Base-by-base conservation (phyloP, 306 rosid genomes). In the Ammopiptanthus mongolicus region DNA sequence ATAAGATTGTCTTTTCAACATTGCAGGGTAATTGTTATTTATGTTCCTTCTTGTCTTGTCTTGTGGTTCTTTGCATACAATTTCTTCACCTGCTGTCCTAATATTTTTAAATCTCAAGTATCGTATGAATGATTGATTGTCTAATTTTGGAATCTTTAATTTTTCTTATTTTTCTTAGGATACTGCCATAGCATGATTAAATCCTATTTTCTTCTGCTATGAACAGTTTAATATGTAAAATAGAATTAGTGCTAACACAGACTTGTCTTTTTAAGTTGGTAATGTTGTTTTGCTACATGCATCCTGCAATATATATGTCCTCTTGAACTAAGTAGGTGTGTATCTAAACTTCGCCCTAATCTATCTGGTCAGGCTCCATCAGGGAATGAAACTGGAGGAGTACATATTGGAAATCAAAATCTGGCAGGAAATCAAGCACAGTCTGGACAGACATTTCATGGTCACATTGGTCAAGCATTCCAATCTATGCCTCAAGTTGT, bases 391-490 rank as follows among this genome's bases (percentile, higher is more conserved):
- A 34, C 87, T 61, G 90, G 74, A 53, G 85, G 85, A 59, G 61
- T 19, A 28, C 78, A 18, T 66, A 29, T 60, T 72, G 80, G 74
- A 74, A 71, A 74, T 73, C 97, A 71, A 80, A 84, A 72, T 83
- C 88, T 53, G 74, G 63, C 83, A 44, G 91, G 88, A 71, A 88
- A 73, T 81, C 96, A 85, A 74, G 87, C 88, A 60, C 84, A 80
- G 69, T 69, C 88, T 70, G 98, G 87, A 65, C 98, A 86, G 82
- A 62, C 91, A 77, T 86, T 86, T 82, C 73, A 85, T 50, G 81
- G 77, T 25, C 28, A 25, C 28, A 25, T 25, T 25, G 28, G 28
- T 60, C 91, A 82, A n/a, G 87, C 88, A 72, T 86, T 91, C 64
- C 97, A 65, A 73, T 74, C 88, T 22, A 65, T 86, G 75, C 90